Evolutionary conservation across 139 green algal species (phyloP), one percentile per base, ranked within the genome.

Genomic region (Volvox reticuliferus): DNA sequence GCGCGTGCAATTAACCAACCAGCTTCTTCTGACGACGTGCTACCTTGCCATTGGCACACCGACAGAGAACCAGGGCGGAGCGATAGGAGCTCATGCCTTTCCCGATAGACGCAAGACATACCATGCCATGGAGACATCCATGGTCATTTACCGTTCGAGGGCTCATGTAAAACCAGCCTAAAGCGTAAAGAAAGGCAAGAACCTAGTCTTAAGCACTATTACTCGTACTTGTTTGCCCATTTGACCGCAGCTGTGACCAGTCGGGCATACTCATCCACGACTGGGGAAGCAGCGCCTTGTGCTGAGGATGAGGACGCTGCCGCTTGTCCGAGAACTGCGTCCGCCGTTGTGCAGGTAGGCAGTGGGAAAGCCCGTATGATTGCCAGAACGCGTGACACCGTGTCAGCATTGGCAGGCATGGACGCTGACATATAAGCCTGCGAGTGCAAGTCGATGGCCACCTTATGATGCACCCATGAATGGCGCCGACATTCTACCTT

Each of bases 171-270:
- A 55, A 9, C 44, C 44, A 9, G 44, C 44, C 44, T 55, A 55
- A 55, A 55, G 44, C 44, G 44, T 55, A 55, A 55, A 55, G 44
- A 55, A 55, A 55, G 44, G 44, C 9, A 55, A n/a, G n/a, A n/a
- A 9, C 44, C 44, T 55, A 55, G 9, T 9, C 44, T 55, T 55
- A 5, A 55, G 5, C 44, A 55, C 44, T 9, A 55, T 55, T 55
- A 55, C 44, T 9, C 92, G 32, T 88, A 93, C 92, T 93, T 94
- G 35, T 94, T 80, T 0, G 90, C 93, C 94, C 94, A 96, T 69
- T 95, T 95, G 55, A 95, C 73, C 0, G 91, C 83, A 28, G 94
- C 73, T 3, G 80, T 80, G 75, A 95, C 89, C 3, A 94, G 69
- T 1, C 92, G 78, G 1, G 79, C 62, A 21, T 69, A 83, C 88